Evolutionary conservation across 1,139 yeast genomes (phyloP).

Genomic region (Meyerozyma sp.): DNA sequence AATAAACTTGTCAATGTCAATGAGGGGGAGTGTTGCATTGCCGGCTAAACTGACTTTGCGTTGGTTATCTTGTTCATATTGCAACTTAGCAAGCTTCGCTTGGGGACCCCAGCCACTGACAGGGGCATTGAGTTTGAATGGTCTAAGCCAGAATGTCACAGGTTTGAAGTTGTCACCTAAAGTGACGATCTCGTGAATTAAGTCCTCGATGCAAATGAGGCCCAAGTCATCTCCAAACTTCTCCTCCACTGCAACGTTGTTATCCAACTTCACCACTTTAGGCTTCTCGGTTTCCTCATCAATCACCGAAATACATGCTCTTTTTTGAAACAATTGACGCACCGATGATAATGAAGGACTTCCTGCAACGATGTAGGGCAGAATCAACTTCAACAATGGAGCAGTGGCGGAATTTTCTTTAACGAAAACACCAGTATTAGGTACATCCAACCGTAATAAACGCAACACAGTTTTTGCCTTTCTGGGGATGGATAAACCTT

Average conservation of each 20-base stretch:
- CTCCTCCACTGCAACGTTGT: slow-evolving; percentile 71
- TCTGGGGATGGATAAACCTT: slow-evolving; percentile 59
- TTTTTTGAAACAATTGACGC: slow-evolving; percentile 68
- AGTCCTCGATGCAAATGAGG: slow-evolving; percentile 72
- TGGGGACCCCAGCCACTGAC: slow-evolving; percentile 68
- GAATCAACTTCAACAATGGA: slow-evolving; percentile 58
- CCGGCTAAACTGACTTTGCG: slow-evolving; percentile 54
- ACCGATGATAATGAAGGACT: slow-evolving; percentile 65
- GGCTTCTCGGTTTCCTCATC: slow-evolving; percentile 23
- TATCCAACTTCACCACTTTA: slow-evolving; percentile 48
- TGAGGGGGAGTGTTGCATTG: slow-evolving; percentile 58
- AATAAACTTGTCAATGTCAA: slow-evolving; percentile 64
- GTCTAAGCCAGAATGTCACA: slow-evolving; percentile 58
- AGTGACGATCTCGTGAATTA: slow-evolving; percentile 61
- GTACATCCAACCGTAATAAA: slow-evolving; percentile 52
- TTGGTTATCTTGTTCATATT: slow-evolving; percentile 39
- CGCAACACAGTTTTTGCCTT: slow-evolving; percentile 58
- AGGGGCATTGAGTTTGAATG: slow-evolving; percentile 65
- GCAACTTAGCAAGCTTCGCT: slow-evolving; percentile 48
- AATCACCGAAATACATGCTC: slow-evolving; percentile 53
- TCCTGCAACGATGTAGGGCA: slow-evolving; percentile 72
- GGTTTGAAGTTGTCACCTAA: slow-evolving; percentile 59
- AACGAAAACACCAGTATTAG: slow-evolving; percentile 68
- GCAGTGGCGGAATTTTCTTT: slow-evolving; percentile 51
- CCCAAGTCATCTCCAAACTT: slow-evolving; percentile 61